phyloP scores from a whole-genome alignment of 495 filamentous ascomycete species.

The Lasiosphaeria miniovina region DNA sequence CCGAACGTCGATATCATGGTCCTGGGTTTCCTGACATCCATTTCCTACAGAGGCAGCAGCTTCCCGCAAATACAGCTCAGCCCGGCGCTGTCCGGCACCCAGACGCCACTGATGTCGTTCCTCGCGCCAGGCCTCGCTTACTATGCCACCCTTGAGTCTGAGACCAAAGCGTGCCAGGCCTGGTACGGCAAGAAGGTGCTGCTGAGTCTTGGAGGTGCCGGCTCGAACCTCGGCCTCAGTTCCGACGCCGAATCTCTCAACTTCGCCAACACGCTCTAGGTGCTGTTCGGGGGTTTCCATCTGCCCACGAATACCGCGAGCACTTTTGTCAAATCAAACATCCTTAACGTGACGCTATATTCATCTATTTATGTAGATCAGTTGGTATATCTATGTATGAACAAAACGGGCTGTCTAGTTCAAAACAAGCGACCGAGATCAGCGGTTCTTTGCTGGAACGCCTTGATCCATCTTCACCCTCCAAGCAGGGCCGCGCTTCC shows the following conservation, averaged over 20 bases:
- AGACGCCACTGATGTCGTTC: constrained; percentile 8
- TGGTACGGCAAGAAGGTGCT: constrained; percentile 58
- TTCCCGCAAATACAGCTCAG: constrained; percentile 16
- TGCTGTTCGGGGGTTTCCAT: background rate
- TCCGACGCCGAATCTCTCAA: constrained; percentile 46
- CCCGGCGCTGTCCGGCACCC: background rate
- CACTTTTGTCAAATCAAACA: too few relatives aligned
- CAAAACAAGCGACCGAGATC: too few relatives aligned
- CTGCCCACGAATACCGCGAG: too few relatives aligned
- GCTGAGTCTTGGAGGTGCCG: constrained; percentile 59
- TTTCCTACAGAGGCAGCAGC: constrained; percentile 2
- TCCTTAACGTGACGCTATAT: too few relatives aligned
- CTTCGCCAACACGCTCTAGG: constrained; percentile 51
- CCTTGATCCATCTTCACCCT: constrained; percentile 61
- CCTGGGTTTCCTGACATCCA: constrained; percentile 19
- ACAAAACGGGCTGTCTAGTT: too few relatives aligned
- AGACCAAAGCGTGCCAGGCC: constrained; percentile 59
- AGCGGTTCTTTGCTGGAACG: background rate
- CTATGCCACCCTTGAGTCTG: constrained; percentile 21
- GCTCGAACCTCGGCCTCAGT: constrained; percentile 44
- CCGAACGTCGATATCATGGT: constrained; percentile 23
- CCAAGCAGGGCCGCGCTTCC: constrained; percentile 64
- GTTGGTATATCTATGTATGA: too few relatives aligned
- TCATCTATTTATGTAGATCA: too few relatives aligned
- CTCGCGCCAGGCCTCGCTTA: constrained; percentile 12